A percentile compares a stretch with the other conserved stretches of the same genome.
phyloP scores from a whole-genome alignment of 116 monocot genomes.

The Zostera marina region DNA sequence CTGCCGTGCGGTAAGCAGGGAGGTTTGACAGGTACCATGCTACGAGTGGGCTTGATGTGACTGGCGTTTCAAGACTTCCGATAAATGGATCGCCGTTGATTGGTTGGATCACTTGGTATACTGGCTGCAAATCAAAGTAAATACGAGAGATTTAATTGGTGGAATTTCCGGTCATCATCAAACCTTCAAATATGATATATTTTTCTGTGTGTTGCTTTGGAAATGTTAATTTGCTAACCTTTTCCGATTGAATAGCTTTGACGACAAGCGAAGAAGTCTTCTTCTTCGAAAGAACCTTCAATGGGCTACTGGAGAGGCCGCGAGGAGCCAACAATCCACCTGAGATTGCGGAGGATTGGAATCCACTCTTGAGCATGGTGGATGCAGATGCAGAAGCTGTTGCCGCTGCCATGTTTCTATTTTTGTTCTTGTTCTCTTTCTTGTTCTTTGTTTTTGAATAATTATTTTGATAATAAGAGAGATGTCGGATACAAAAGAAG shows the following conservation, averaged over 20 bases:
- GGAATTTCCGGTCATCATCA: background rate
- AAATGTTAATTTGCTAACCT: constrained; percentile 22
- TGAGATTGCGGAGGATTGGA: constrained; percentile 18
- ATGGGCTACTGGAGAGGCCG: constrained; percentile 38
- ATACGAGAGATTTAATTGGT: background rate
- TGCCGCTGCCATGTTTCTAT: background rate
- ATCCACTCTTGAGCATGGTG: constrained; percentile 59
- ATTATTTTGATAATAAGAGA: no score
- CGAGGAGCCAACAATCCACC: constrained; percentile 16
- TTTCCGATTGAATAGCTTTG: constrained; percentile 73
- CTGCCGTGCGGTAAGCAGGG: constrained; percentile 92
- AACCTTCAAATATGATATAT: background rate
- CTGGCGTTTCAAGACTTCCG: constrained; percentile 78
- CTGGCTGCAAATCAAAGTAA: constrained; percentile 26
- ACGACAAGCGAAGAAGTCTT: constrained; percentile 34
- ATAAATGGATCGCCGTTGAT: constrained; percentile 97
- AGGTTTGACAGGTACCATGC: constrained; percentile 99
- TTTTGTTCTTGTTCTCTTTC: background rate
- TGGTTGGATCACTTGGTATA: constrained; percentile 82
- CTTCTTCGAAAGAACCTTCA: constrained; percentile 23
- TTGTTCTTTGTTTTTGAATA: background rate
- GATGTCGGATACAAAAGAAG: background rate
- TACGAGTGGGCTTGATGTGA: constrained; percentile 78
- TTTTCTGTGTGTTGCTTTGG: background rate
- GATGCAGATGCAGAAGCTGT: constrained; percentile 60